Base-by-base conservation (phyloP, 345 rosid species). In the Populus ilicifolia region DNA sequence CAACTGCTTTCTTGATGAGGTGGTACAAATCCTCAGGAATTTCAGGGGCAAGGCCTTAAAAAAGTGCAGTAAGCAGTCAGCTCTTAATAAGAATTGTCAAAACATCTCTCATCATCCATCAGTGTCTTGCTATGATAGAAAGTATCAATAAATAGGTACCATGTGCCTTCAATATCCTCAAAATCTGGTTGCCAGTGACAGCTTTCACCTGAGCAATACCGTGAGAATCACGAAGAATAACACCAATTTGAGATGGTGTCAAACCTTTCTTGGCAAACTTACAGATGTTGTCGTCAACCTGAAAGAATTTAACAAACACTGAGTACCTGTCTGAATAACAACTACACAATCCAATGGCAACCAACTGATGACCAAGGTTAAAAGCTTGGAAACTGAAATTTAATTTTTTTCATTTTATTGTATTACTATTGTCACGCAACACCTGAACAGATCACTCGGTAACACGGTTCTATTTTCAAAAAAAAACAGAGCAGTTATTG, bases 21-120 rank as follows among this genome's bases (percentile, higher is more conserved):
- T 92, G 98, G 70, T 94, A 92, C 73, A 94, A 75, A 84, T 94
- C 96, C 84, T 92, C 98, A 1, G 97, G 97, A 12, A 94, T 92
- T 80, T 94, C 96, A 65, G 98, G 98, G 8, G 94, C 96, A 83
- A 92, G 91, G 36, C 93, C 93, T 88, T 36, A 30, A 12, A 64
- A n/a, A 73, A 2, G 1, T 5, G 21, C 52, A 21, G 12, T 20
- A 69, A 41, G 71, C 39, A 36, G 25, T 30, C 5, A 65, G 0
- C n/a, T 29, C 11, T 20, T n/a, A 56, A 30, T 30, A 14, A 2
- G 0, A 0, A 5, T 30, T 27, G 68, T 65, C 23, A 8, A 43
- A 2, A 13, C 68, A 65, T 30, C 30, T 17, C 68, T 17, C 21
- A 33, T 13, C 17, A 65, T 14, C 30, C 36, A 23, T 14, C 2